Evolutionary conservation across 306 rosid species (phyloP).

Genomic region (Cucurbita pepo): DNA sequence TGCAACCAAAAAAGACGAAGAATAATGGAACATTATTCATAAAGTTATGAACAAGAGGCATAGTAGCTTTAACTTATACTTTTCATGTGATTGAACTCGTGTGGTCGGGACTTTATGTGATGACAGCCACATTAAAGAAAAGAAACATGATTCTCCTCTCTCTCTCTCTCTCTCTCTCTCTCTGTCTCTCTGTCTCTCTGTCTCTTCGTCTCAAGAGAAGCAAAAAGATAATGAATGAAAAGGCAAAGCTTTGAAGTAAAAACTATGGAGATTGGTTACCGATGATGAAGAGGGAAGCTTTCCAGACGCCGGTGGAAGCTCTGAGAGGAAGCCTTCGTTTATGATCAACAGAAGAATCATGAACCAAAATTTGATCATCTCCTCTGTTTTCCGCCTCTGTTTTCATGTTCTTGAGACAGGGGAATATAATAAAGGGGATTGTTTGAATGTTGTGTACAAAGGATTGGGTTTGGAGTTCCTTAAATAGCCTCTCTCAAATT

Average conservation of each 20-base stretch:
- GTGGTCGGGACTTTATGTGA: not conserved
- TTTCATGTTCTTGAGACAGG: constrained; percentile 4
- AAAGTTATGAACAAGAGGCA: no score
- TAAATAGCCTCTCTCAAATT: no score
- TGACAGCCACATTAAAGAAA: not conserved
- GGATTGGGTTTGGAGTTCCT: no score
- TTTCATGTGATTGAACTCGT: not conserved
- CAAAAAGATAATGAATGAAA: not conserved
- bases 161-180: no score
- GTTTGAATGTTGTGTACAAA: no score
- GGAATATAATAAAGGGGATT: not conserved
- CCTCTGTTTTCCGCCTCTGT: constrained; percentile 8
- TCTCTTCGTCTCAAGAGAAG: not conserved
- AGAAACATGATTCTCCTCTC: no score
- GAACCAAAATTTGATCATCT: constrained; percentile 24
- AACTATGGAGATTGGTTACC: constrained; percentile 15
- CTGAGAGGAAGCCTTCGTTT: constrained; percentile 38
- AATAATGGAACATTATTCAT: not conserved
- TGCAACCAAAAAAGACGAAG: constrained; percentile 7
- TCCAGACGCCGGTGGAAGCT: constrained; percentile 61
- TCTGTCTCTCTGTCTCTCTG: no score
- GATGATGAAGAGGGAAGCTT: constrained; percentile 45
- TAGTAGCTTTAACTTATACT: not conserved
- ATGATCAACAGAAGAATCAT: constrained; percentile 50
- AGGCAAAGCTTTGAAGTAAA: not conserved